Percentiles rank a stretch among this genome's conserved stretches.
These are phyloP conservation scores for Coemansia umbellata DNA, from an alignment of 192 early-diverging fungal genomes.

Conservation along the genomic window DNA sequence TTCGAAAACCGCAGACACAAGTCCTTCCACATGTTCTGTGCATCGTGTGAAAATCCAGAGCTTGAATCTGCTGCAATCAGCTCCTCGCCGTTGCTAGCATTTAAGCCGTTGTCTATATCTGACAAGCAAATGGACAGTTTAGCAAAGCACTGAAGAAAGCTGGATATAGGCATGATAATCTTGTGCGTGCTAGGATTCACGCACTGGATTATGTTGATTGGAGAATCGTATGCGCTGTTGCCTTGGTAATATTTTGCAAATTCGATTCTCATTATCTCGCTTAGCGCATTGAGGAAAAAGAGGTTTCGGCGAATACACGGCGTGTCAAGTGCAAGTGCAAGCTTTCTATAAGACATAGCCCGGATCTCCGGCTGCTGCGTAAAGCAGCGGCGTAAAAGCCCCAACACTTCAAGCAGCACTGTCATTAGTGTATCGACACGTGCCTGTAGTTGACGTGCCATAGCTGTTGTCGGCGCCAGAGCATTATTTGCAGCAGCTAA, in stretches of 20 bases:
- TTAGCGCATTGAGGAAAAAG: constrained; percentile 16
- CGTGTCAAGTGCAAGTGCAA: constrained; percentile 48
- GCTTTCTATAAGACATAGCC: constrained; percentile 52
- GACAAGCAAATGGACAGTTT: too few species aligned
- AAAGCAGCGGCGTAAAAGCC: constrained; percentile 63
- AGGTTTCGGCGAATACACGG: constrained; percentile 9
- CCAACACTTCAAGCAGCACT: constrained; percentile 37
- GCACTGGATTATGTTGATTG: constrained; percentile 21
- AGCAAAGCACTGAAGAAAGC: constrained; percentile 23
- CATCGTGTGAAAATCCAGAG: neutral
- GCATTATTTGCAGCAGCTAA: neutral
- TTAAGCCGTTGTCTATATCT: too few species aligned
- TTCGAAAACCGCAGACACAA: constrained; percentile 49
- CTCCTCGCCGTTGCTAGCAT: neutral
- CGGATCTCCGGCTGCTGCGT: constrained; percentile 66
- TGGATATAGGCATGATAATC: constrained; percentile 25
- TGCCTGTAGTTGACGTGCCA: neutral
- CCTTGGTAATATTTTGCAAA: constrained; percentile 46
- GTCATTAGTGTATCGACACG: constrained; percentile 12
- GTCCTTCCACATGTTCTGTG: constrained; percentile 9
- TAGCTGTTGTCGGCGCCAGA: neutral
- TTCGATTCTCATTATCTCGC: constrained; percentile 30
- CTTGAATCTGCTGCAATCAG: neutral
- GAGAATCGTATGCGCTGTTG: constrained; percentile 17
- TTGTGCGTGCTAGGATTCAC: constrained; percentile 18